Evolutionary conservation across 1,284 basidiomycete genomes (phyloP).

Genomic region (Hymenochaete sp.): DNA sequence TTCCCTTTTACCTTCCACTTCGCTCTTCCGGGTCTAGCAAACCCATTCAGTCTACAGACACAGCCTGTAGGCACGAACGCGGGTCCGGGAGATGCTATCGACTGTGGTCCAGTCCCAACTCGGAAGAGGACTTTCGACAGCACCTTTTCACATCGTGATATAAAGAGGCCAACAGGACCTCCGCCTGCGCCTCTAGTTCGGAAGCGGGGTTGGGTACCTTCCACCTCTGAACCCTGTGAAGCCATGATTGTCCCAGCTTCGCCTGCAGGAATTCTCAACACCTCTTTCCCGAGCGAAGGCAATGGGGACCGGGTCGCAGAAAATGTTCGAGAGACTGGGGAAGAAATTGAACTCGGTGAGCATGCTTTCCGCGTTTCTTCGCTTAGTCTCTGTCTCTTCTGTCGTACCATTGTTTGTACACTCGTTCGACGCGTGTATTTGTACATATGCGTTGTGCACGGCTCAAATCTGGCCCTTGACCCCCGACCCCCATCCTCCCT

Average conservation of each 20-base stretch:
- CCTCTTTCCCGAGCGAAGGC: slow-evolving; percentile 54
- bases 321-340: slow-evolving; percentile 31
- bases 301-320: slow-evolving; percentile 26
- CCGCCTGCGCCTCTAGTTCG: slow-evolving; percentile 33
- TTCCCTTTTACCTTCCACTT: slow-evolving; percentile 60
- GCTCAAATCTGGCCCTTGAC: background rate
- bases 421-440: background rate
- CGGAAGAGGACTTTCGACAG: slow-evolving; percentile 13
- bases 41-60: slow-evolving; percentile 42
- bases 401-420: slow-evolving; percentile 5
- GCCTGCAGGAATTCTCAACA: slow-evolving; percentile 54
- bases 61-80: slow-evolving; percentile 20
- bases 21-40: slow-evolving; percentile 50
- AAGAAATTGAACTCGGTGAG: slow-evolving; percentile 44
- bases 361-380: slow-evolving; percentile 14
- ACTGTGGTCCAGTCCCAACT: slow-evolving; percentile 16
- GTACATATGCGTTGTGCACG: slow-evolving; percentile 1
- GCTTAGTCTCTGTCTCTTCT: slow-evolving; percentile 16
- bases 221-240: slow-evolving; percentile 43
- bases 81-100: slow-evolving; percentile 23
- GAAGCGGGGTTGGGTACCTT: slow-evolving; percentile 65
- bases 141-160: background rate
- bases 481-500: background rate
- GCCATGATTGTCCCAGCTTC: slow-evolving; percentile 44
- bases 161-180: background rate